Conservation (phyloP, 805 yeast genomes). For the Saturnispora gosingensis region DNA sequence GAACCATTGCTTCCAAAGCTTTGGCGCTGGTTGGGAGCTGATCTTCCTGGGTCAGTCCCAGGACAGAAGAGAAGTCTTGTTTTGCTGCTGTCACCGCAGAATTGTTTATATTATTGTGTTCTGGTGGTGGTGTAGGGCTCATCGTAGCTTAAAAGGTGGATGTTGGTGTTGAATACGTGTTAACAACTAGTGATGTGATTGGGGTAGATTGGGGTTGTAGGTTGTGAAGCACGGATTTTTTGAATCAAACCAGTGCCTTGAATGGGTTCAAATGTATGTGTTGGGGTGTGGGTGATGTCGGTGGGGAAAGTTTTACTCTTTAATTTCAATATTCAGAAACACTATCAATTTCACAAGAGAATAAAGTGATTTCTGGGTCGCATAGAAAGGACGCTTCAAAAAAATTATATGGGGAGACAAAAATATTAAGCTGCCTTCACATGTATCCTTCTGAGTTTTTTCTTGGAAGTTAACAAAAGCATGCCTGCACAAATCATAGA, state of each 20-base stretch:
- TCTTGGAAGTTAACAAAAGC: not conserved
- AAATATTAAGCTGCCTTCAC: not conserved
- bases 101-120: not conserved
- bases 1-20: constrained; percentile 18
- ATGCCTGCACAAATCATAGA: constrained; percentile 38
- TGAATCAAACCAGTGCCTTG: not conserved
- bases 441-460: not conserved
- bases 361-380: not conserved
- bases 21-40: not conserved
- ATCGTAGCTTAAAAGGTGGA: not conserved
- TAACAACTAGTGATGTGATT: not conserved
- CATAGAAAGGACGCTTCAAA: not conserved
- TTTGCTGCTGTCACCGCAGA: not conserved
- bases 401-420: not conserved
- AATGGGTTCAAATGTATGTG: not conserved
- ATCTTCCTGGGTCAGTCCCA: not conserved
- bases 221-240: not conserved
- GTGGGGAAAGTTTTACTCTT: not conserved
- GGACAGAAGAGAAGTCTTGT: not conserved
- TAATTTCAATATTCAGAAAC: not conserved
- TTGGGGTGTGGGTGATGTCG: not conserved
- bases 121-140: not conserved
- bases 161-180: not conserved
- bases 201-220: not conserved
- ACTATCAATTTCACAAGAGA: not conserved